Evolutionary conservation across 2,329 filamentous ascomycete genomes (phyloP).

Genomic region (Aspergillus novoparasiticus): DNA sequence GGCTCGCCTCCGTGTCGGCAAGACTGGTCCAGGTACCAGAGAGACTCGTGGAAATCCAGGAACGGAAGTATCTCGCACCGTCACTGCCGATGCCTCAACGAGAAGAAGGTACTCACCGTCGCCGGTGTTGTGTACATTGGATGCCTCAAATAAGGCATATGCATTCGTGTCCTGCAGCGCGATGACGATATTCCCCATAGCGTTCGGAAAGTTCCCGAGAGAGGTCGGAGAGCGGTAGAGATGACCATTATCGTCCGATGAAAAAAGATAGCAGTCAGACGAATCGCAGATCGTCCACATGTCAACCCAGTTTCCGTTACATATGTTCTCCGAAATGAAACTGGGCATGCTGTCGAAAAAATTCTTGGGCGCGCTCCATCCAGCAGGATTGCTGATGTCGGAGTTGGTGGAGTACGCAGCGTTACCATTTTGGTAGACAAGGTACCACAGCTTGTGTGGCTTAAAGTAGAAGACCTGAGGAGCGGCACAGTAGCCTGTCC

Average conservation of each 20-base stretch:
- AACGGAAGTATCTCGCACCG: slow-evolving; percentile 6
- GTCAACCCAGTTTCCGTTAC: slow-evolving; percentile 4
- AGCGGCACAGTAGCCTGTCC: slow-evolving; percentile 9
- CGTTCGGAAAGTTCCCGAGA: slow-evolving; percentile 3
- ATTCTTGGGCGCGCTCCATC: slow-evolving; percentile 8
- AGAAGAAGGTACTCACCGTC: slow-evolving; percentile 5
- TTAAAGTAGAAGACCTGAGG: slow-evolving; percentile 7
- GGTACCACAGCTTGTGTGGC: slow-evolving; percentile 9
- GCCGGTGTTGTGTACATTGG: slow-evolving; percentile 5
- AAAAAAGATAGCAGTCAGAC: slow-evolving; percentile 4
- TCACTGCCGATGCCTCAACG: slow-evolving; percentile 6
- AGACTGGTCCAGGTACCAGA: slow-evolving; percentile 1
- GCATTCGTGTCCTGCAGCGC: slow-evolving; percentile 2
- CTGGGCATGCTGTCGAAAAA: slow-evolving; percentile 4
- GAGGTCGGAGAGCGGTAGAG: slow-evolving; percentile 8
- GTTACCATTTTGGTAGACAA: slow-evolving; percentile 9
- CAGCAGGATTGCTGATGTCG: slow-evolving; percentile 5
- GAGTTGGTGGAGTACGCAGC: slow-evolving; percentile 11
- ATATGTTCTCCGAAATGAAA: slow-evolving; percentile 6
- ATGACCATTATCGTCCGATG: slow-evolving; percentile 8
- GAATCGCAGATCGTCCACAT: slow-evolving; percentile 10
- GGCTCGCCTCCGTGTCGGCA: background rate
- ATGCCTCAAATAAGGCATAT: slow-evolving; percentile 4
- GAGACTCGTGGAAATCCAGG: slow-evolving; percentile 3
- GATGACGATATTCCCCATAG: slow-evolving; percentile 8